These are phyloP conservation scores for Trichoderma sp. DNA, from an alignment of 2,329 filamentous ascomycete species.

Conservation along the genomic window DNA sequence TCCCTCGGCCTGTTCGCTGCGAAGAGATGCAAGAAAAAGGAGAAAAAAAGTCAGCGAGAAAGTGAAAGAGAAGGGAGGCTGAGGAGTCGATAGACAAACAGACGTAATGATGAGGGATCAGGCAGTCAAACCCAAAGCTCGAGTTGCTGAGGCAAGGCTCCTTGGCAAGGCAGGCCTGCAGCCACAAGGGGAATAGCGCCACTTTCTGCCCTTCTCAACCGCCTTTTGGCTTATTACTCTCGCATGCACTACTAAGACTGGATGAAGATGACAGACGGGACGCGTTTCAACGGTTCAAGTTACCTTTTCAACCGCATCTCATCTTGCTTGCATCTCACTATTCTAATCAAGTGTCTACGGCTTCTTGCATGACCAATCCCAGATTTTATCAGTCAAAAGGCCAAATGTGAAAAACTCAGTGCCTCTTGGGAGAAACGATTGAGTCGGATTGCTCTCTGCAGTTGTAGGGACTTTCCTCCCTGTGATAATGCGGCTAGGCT, in stretches of 20 bases:
- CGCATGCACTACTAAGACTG: background rate
- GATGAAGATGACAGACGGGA: background rate
- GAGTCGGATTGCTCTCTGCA: background rate
- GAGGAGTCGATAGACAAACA: background rate
- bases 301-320: no score
- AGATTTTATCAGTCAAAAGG: background rate
- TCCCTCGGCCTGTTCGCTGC: background rate
- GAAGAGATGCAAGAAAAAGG: background rate
- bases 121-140: constrained; percentile 20
- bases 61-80: constrained; percentile 1
- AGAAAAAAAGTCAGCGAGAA: background rate
- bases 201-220: constrained; percentile 17
- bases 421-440: background rate
- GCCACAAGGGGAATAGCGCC: constrained; percentile 10
- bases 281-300: background rate
- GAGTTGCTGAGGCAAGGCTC: constrained; percentile 10
- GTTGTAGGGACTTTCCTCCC: background rate
- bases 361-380: background rate
- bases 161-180: background rate
- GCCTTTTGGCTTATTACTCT: constrained; percentile 2
- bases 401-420: background rate
- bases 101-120: constrained; percentile 21
- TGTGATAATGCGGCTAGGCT: background rate
- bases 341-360: background rate
- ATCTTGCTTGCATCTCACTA: background rate